Evolutionary conservation across 768 basidiomycete species (phyloP), one percentile per base, ranked within the genome.

Genomic region (Zangia roseola): DNA sequence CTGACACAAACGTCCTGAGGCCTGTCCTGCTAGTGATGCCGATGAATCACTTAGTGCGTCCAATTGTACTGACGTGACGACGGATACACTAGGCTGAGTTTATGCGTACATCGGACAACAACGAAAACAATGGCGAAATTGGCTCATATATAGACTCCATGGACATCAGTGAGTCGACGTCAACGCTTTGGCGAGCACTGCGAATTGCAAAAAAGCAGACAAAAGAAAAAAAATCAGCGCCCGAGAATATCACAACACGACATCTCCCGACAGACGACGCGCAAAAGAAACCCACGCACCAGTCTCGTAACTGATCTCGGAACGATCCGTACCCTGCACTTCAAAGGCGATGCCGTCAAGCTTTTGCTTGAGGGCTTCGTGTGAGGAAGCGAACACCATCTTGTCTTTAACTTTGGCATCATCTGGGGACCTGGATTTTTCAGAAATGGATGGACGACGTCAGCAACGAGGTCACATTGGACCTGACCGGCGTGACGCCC

Each of bases 341-440:
- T 97, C 93, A 40, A 80, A 64, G 5, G 80, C 75, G 56, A 97
- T 78, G 46, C 94, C 95, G 21, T 80, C 80, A 24, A 98, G 78
- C 26, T 79, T 64, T 45, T 78, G 81, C 60, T 81, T 80, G 55
- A 99, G 71, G 5, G 85, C 85, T 23, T 92, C 88, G 64, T 82
- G 86, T 45, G 94, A 97, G 16, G 91, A 85, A 3, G 95, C 87
- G 71, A 81, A 88, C 58, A 97, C 60, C 94, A 97, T 97, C 84
- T 94, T 97, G 64, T 82, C 76, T 73, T 88, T 93, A 70, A 94
- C 78, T 72, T 81, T 88, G 35, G 92, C 84, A 36, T 68, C 71
- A 61, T 94, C 92, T 54, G 95, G 94, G 17, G 84, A 79, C 95
- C 95, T 97, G 61, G 6, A 16, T 16, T 10, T n/a, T 31, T 31